These are phyloP conservation scores for Musa acuminata DNA, from an alignment of 176 grass and related monocot genomes.

Conservation along the genomic window DNA sequence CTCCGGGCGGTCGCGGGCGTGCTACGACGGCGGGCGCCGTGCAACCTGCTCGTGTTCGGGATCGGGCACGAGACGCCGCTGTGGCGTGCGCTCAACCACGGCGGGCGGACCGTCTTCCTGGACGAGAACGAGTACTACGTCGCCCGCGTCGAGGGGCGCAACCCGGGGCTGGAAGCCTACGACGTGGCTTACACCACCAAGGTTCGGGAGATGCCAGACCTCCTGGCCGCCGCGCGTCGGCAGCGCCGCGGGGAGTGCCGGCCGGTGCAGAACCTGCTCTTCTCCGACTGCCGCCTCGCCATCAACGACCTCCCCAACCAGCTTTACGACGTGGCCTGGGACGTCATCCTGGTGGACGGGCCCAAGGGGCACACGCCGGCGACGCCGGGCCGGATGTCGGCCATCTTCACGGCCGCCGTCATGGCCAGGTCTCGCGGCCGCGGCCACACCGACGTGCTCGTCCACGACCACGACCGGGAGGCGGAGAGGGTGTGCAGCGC, in stretches of 20 bases:
- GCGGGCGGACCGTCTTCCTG: constrained; percentile 29
- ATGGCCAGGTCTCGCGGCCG: constrained; percentile 35
- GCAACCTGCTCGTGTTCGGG: constrained; percentile 26
- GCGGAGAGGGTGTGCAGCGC: constrained; percentile 40
- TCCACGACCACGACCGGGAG: constrained; percentile 75
- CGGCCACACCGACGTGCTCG: constrained; percentile 51
- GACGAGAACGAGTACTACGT: constrained; percentile 25
- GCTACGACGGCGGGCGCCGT: constrained; percentile 4
- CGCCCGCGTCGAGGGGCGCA: constrained; percentile 2
- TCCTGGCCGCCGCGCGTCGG: constrained; percentile 32
- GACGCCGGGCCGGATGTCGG: constrained; percentile 54
- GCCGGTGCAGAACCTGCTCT: constrained; percentile 80
- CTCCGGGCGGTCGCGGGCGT: constrained; percentile 9
- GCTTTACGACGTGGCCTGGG: constrained; percentile 84
- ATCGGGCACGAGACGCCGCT: constrained; percentile 21
- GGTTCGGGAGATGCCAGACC: constrained; percentile 15
- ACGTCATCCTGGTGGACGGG: constrained; percentile 65
- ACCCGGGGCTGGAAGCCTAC: constrained; percentile 23
- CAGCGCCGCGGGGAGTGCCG: constrained; percentile 45
- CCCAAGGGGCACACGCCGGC: constrained; percentile 46
- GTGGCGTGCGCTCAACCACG: constrained; percentile 31
- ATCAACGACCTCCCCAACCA: constrained; percentile 95
- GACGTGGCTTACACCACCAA: constrained; percentile 20
- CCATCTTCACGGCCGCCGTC: constrained; percentile 83
- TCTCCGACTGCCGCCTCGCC: constrained; percentile 86